Evolutionary conservation across 805 yeast genomes (phyloP), one percentile per base, ranked within the genome.

Genomic region (Candida yuanshanica): DNA sequence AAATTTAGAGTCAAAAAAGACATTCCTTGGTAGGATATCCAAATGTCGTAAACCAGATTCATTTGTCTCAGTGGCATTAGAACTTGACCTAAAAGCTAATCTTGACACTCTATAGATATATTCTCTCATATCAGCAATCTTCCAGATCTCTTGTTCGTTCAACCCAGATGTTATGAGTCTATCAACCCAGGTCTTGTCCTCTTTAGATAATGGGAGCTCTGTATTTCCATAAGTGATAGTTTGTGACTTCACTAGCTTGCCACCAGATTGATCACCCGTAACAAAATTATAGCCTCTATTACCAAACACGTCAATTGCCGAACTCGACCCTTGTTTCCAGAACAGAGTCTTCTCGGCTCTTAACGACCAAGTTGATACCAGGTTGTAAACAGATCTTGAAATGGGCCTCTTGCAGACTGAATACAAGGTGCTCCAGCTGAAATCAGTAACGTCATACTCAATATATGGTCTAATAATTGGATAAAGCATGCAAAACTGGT

Each of bases 401-500:
- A 89, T 54, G 0, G 95, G 90, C 34, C 72, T 71, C 41, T 82
- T 80, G 36, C 83, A 70, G 49, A 85, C 77, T 4, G 85, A 77
- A 44, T 80, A 76, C 33, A 91, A 60, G 2, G 78, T 69, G 13
- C 79, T 75, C 77, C 89, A 80, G 2, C 72, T 62, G 49, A 86
- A 79, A 32, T 74, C 81, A 1, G 79, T 66, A 2, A 90, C 72
- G 50, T 91, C 97, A 56, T 87, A 82, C 26, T 77, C 78, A 54
- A 93, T 74, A 53, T 74, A 88, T 1, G 87, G 82, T 45, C 86
- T 71, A 10, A 93, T 72, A 26, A 86, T 69, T 0, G 97, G 98
- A 45, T 86, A 83, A 6, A 90, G 63, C 58, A 88, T 72, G 53
- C 98, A 91, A 51, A 83, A 87, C 10, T 77, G 64, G 50, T 93